Evolutionary conservation across 345 rosid genomes (phyloP).

Genomic region (Eucalyptus melliodora): DNA sequence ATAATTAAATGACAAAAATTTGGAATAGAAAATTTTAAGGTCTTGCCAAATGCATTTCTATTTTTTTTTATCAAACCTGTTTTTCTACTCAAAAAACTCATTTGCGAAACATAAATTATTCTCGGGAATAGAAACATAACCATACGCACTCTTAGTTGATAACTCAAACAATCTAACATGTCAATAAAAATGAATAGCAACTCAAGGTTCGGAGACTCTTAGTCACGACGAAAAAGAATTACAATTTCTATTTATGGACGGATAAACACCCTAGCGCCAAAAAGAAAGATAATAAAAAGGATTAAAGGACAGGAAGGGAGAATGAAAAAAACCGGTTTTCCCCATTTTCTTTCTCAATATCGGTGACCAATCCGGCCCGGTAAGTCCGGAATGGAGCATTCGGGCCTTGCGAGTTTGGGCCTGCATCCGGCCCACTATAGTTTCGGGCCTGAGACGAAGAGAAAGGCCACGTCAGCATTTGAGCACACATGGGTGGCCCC

Average conservation of each 20-base stretch:
- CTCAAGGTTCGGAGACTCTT: background rate
- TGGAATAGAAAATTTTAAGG: too few relatives aligned
- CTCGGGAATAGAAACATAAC: rapidly evolving
- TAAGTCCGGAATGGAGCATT: too few relatives aligned
- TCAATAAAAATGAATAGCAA: too few relatives aligned
- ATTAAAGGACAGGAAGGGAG: background rate
- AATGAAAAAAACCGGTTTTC: background rate
- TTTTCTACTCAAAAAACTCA: too few relatives aligned
- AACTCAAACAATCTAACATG: background rate
- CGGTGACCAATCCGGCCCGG: background rate
- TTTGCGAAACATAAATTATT: too few relatives aligned
- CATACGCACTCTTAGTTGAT: rapidly evolving
- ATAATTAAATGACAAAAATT: too few relatives aligned
- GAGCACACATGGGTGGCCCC: background rate
- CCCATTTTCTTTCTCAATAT: background rate
- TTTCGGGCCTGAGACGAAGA: background rate
- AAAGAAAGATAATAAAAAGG: background rate
- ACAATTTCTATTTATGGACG: background rate
- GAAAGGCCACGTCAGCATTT: background rate
- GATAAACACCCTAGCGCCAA: background rate
- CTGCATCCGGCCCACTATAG: background rate
- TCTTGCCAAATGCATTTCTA: too few relatives aligned
- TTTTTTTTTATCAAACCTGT: too few relatives aligned
- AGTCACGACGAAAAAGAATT: background rate
- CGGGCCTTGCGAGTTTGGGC: background rate